Conservation (phyloP, 2,329 filamentous ascomycete species). For the Neonectria neomacrospora region DNA sequence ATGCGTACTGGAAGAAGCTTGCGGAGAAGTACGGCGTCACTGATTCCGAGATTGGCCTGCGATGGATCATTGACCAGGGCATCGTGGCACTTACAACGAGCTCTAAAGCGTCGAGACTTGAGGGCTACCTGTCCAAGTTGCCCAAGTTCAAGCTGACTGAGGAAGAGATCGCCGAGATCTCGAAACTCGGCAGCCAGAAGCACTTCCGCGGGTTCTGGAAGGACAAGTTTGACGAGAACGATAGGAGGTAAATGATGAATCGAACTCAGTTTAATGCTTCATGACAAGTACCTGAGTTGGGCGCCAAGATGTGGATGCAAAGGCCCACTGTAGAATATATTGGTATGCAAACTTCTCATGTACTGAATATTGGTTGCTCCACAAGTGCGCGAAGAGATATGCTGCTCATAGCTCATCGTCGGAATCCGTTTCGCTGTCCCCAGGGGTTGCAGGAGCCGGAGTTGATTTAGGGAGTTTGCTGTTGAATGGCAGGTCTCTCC, state of each 20-base stretch:
- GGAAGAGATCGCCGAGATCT: constrained; percentile 67
- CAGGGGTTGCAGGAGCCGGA: constrained; percentile 36
- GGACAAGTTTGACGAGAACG: constrained; percentile 62
- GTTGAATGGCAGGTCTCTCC: constrained; percentile 58
- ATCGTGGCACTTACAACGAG: constrained; percentile 70
- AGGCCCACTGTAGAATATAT: constrained; percentile 10
- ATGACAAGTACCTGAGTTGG: constrained; percentile 1
- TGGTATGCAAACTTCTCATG: background rate
- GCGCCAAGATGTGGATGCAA: background rate
- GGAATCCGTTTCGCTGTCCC: constrained; percentile 62
- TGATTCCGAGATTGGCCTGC: constrained; percentile 65
- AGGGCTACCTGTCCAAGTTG: constrained; percentile 63
- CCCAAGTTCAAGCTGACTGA: constrained; percentile 68
- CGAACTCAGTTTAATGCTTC: background rate
- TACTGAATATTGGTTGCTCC: background rate
- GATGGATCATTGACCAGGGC: constrained; percentile 71
- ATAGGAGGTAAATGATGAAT: constrained; percentile 49
- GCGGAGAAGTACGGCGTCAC: constrained; percentile 69
- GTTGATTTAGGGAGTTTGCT: constrained; percentile 47
- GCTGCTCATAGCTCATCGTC: constrained; percentile 63
- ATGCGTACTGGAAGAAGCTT: constrained; percentile 60
- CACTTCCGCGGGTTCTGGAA: constrained; percentile 71
- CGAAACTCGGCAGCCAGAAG: constrained; percentile 66
- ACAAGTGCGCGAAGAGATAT: constrained; percentile 13
- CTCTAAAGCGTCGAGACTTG: constrained; percentile 66